phyloP scores from a whole-genome alignment of 1,284 basidiomycete species.

The Butyriboletus appendiculatus region DNA sequence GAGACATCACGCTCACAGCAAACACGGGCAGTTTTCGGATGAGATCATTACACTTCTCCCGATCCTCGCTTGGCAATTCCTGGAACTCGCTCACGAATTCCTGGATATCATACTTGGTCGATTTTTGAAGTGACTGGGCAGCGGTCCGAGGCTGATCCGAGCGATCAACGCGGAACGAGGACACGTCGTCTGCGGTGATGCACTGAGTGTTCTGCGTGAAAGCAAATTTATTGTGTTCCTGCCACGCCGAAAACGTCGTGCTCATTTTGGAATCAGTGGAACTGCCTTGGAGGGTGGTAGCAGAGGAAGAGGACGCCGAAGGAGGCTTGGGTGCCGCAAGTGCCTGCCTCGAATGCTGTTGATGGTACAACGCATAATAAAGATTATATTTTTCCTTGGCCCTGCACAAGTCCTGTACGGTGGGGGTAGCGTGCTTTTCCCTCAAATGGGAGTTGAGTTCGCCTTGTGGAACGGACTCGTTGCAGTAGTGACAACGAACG shows the following conservation, averaged over 20 bases:
- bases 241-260: conserved; percentile 25
- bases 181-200: conserved; percentile 26
- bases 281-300: not conserved
- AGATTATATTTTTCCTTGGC: conserved; percentile 4
- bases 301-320: not conserved
- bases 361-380: conserved; percentile 1
- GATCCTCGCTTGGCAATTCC: conserved; percentile 11
- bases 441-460: conserved; percentile 9
- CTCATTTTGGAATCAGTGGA: conserved; percentile 4
- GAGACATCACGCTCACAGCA: conserved; percentile 18
- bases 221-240: conserved; percentile 8
- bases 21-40: conserved; percentile 26
- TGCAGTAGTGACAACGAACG: conserved; percentile 18
- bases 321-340: not conserved
- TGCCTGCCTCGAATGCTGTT: not conserved
- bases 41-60: conserved; percentile 20
- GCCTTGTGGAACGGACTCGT: conserved; percentile 4
- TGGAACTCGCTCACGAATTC: conserved; percentile 21
- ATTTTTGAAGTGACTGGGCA: conserved; percentile 22
- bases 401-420: conserved; percentile 7
- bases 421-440: conserved; percentile 12
- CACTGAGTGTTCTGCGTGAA: conserved; percentile 4
- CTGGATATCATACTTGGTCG: conserved; percentile 24
- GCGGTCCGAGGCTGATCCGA: conserved; percentile 23
- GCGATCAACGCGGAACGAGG: conserved; percentile 26